phyloP scores from a whole-genome alignment of 352 stramenopile species.

The Phytopythium helicoides region DNA sequence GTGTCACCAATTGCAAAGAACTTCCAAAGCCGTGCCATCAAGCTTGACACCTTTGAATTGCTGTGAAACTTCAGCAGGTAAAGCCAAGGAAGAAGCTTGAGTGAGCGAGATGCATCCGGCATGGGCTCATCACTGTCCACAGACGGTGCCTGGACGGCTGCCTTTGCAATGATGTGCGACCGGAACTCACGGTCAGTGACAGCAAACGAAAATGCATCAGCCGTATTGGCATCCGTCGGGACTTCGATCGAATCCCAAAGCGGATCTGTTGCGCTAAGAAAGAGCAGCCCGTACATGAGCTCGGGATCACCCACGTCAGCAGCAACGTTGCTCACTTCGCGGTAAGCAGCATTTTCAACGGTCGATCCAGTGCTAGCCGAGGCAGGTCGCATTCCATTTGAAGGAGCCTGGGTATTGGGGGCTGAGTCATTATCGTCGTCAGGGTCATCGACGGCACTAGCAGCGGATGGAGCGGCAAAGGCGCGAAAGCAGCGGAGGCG shows the following conservation, averaged over 20 bases:
- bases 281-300: conserved; percentile 81
- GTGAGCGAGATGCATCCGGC: background rate
- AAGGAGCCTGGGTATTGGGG: conserved; percentile 1
- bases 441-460: conserved; percentile 16
- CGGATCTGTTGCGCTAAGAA: conserved; percentile 71
- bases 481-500: conserved; percentile 75
- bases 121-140: conserved; percentile 49
- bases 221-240: background rate
- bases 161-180: conserved; percentile 44
- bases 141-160: conserved; percentile 22
- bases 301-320: conserved; percentile 76
- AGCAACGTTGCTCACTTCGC: conserved; percentile 81
- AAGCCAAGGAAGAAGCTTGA: conserved; percentile 65
- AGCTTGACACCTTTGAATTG: conserved; percentile 55
- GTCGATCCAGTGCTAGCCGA: conserved; percentile 15
- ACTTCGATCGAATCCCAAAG: conserved; percentile 50
- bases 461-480: conserved; percentile 34
- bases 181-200: conserved; percentile 43
- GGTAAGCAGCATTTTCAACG: conserved; percentile 79
- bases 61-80: conserved; percentile 78
- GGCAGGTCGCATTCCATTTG: conserved; percentile 10
- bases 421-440: conserved; percentile 10
- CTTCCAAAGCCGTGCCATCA: conserved; percentile 73
- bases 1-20: conserved; percentile 45
- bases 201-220: conserved; percentile 45